These are phyloP conservation scores for Musa itinerans DNA, from an alignment of 176 grass and related monocot species.

Conservation along the genomic window DNA sequence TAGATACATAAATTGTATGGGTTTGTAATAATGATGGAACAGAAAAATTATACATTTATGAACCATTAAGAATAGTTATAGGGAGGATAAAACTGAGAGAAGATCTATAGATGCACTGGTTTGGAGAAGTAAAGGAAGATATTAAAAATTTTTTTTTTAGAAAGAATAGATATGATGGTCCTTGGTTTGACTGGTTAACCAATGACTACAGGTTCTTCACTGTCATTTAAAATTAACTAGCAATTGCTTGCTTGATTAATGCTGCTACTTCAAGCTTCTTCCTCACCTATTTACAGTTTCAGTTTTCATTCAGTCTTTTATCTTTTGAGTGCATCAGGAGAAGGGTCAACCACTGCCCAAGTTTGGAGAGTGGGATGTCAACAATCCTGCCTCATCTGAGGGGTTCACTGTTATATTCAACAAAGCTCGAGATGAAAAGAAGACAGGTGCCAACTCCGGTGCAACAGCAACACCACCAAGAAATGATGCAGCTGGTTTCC, in stretches of 20 bases:
- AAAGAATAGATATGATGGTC: neutral
- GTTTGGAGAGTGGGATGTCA: slow-evolving; percentile 51
- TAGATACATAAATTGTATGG: neutral
- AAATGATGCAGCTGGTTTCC: slow-evolving; percentile 19
- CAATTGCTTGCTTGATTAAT: neutral
- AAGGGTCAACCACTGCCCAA: slow-evolving; percentile 35
- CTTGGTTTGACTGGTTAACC: neutral
- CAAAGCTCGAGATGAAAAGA: slow-evolving; percentile 46
- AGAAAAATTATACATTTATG: neutral
- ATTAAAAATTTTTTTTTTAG: neutral
- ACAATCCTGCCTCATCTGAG: slow-evolving; percentile 42
- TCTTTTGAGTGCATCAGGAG: slow-evolving; percentile 21
- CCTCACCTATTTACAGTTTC: neutral
- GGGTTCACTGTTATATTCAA: slow-evolving; percentile 50
- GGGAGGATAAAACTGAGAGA: neutral
- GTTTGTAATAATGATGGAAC: neutral
- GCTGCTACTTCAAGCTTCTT: neutral
- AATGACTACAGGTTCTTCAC: neutral
- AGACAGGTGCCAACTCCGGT: slow-evolving; percentile 8
- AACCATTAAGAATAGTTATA: neutral
- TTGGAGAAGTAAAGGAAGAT: neutral
- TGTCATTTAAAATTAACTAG: neutral
- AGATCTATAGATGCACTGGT: neutral
- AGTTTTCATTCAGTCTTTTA: neutral
- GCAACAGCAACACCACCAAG: slow-evolving; percentile 8